These are phyloP conservation scores for Candida koratica DNA, from an alignment of 805 yeast species.

Conservation along the genomic window DNA sequence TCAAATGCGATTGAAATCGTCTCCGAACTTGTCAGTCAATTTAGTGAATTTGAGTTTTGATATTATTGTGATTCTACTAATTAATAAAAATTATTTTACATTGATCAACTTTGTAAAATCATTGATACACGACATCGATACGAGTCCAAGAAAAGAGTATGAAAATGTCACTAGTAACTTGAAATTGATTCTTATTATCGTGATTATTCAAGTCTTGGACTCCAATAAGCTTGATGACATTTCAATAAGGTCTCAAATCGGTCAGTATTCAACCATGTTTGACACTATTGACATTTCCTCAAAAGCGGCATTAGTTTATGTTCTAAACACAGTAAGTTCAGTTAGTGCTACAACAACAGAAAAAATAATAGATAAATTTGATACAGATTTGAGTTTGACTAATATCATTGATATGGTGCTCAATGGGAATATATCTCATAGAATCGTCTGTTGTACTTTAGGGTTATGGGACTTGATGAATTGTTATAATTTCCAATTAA, in stretches of 20 bases:
- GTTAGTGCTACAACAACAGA: constrained; percentile 2
- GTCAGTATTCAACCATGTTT: constrained; percentile 1
- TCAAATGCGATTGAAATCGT: constrained; percentile 27
- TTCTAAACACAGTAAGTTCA: constrained; percentile 9
- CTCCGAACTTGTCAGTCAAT: constrained; percentile 10
- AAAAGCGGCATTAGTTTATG: constrained; percentile 6
- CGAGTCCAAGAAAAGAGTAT: constrained; percentile 1
- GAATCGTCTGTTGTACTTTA: constrained; percentile 32
- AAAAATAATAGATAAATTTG: constrained; percentile 1
- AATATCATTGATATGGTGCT: constrained; percentile 16
- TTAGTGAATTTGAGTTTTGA: constrained; percentile 32
- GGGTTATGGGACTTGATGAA: constrained; percentile 36
- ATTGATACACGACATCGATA: constrained; percentile 5
- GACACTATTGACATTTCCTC: background rate
- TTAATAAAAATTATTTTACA: constrained; percentile 29
- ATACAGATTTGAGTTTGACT: constrained; percentile 10
- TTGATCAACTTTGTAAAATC: constrained; percentile 25
- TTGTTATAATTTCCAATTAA: constrained; percentile 14
- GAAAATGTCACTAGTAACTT: background rate
- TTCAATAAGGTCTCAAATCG: constrained; percentile 1
- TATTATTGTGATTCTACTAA: constrained; percentile 25
- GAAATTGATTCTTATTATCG: constrained; percentile 3
- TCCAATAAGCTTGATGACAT: background rate
- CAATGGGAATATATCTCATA: constrained; percentile 22
- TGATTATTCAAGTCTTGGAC: constrained; percentile 4